Base-by-base conservation (phyloP, 192 early-diverging fungal genomes). In the Linnemannia hyalina region DNA sequence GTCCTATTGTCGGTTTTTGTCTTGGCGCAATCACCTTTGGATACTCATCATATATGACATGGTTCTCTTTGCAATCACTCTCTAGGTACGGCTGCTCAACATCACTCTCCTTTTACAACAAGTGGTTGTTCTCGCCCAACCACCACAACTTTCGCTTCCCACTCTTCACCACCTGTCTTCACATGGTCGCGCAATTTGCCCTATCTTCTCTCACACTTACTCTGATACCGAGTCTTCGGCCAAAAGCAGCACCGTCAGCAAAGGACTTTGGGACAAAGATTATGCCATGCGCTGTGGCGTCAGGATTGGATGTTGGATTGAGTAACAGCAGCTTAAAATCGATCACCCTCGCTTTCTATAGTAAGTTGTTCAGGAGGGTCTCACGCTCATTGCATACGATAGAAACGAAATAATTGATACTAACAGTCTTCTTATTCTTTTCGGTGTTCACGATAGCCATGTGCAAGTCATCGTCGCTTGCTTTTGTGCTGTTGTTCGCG, bases 341-440 rank as follows among this genome's bases (percentile, higher is more conserved):
- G 47, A 97, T 99, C 41, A 95, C 98, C 4, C 93, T 99, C 69
- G 94, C 97, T 13, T 98, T 99, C 83, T 97, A 97, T 90, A 99
- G 94, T 88, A 82, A 60, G 80, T 29, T 4, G 20, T 32, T 5
- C 20, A 52, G 49, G 20, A 52, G 3, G 18, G 49, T 52, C 49
- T 6, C 47, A 20, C 16, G 0, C 49, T 20, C 18, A 18, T 52
- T 52, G 20, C 20, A 18, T 20, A 18, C 5, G 49, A 52, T 22
- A 52, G 6, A 23, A 16, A 36, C 70, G 10, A n/a, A 42, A 20
- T 6, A 26, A 22, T 41, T 35, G 68, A 22, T 2, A 22, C 22
- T 18, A 40, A 71, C 18, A 32, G 15, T 35, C 72, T 70, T 40
- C 29, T 68, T 29, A 36, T 23, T n/a, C 72, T 47, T 54, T 69